These are phyloP conservation scores for Jaminaea rosea DNA, from an alignment of 1,284 basidiomycete genomes.

Conservation along the genomic window DNA sequence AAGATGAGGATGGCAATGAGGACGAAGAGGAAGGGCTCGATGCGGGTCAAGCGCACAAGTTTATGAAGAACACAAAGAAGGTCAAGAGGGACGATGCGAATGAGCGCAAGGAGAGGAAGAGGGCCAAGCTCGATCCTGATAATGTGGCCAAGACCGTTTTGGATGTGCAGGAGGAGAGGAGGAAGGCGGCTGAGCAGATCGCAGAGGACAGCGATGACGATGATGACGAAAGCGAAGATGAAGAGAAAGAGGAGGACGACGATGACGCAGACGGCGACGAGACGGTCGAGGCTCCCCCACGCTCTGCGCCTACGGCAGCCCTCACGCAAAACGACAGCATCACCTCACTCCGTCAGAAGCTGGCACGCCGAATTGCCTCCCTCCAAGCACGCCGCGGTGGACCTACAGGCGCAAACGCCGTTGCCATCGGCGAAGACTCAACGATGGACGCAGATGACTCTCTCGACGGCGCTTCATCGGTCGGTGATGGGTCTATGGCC, in stretches of 20 bases:
- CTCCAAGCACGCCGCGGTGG: conserved; percentile 13
- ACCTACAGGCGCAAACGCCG: background rate
- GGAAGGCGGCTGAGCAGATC: conserved; percentile 15
- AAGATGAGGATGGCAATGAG: conserved; percentile 21
- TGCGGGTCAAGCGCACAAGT: conserved; percentile 21
- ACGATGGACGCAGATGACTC: background rate
- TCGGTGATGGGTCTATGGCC: background rate
- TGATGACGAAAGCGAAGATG: conserved; percentile 16
- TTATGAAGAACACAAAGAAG: conserved; percentile 45
- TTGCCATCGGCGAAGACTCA: background rate
- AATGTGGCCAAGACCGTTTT: conserved; percentile 32
- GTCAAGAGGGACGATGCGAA: conserved; percentile 33
- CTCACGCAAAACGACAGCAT: conserved; percentile 20
- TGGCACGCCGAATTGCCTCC: conserved; percentile 34
- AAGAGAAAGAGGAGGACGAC: conserved; percentile 6
- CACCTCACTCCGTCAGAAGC: conserved; percentile 29
- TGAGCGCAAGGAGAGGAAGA: conserved; percentile 36
- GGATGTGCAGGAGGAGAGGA: conserved; percentile 31
- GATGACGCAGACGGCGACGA: conserved; percentile 15
- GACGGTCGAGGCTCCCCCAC: background rate
- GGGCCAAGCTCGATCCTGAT: conserved; percentile 37
- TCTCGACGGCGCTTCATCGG: background rate
- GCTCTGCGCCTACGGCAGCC: background rate
- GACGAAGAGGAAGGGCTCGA: conserved; percentile 1
- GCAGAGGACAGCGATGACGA: conserved; percentile 20